A percentile compares a stretch with the other conserved stretches of the same genome.
phyloP scores from a whole-genome alignment of 768 basidiomycete species.

The Panaeolus cyanescens region DNA sequence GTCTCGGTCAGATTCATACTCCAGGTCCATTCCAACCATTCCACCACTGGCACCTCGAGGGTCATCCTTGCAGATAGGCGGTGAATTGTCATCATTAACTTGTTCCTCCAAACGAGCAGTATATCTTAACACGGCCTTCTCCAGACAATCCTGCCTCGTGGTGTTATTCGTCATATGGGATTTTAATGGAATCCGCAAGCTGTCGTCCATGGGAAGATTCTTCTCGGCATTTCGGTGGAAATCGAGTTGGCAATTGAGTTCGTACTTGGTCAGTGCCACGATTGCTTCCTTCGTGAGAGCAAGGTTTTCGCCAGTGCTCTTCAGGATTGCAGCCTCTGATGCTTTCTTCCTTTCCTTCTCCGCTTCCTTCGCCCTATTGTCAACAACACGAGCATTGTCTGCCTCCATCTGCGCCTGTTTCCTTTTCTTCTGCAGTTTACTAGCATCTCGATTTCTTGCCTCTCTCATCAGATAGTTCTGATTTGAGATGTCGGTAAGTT shows the following conservation, averaged over 20 bases:
- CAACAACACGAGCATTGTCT: slow-evolving; percentile 6
- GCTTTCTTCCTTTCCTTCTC: neutral
- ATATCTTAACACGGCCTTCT: neutral
- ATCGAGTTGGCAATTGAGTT: slow-evolving; percentile 14
- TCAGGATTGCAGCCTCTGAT: neutral
- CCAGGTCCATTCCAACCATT: too few species aligned
- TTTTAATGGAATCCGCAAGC: neutral
- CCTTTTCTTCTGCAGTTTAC: neutral
- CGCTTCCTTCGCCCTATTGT: slow-evolving; percentile 9
- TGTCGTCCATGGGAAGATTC: neutral
- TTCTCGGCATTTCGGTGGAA: slow-evolving; percentile 13
- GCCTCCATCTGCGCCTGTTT: slow-evolving; percentile 14
- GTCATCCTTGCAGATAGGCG: too few species aligned
- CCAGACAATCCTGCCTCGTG: neutral
- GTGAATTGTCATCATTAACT: too few species aligned
- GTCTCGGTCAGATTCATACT: too few species aligned
- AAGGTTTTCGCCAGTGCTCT: slow-evolving; percentile 3
- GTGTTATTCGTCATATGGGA: slow-evolving; percentile 5
- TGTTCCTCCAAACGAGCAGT: too few species aligned
- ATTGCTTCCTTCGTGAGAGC: slow-evolving; percentile 6
- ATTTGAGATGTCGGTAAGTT: slow-evolving; percentile 10
- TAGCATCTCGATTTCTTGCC: slow-evolving; percentile 7
- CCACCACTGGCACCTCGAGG: too few species aligned
- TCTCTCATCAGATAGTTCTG: neutral
- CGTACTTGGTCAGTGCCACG: neutral